A percentile compares a stretch with the other conserved stretches of the same genome.
These are phyloP conservation scores for Cladosporium halotolerans DNA, from an alignment of 2,329 filamentous ascomycete species.

Conservation along the genomic window DNA sequence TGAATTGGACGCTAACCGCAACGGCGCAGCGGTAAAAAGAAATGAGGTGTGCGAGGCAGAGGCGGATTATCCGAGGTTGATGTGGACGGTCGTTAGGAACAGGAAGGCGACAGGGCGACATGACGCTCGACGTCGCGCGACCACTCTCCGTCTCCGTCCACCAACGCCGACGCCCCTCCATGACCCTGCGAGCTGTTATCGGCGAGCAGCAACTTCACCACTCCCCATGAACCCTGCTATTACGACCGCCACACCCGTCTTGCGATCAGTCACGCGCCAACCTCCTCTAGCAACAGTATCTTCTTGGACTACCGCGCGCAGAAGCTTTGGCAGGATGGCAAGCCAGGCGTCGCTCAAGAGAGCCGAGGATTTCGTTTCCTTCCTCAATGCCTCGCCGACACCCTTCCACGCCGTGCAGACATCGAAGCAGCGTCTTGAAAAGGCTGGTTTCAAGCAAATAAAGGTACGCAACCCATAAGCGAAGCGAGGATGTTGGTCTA, in stretches of 20 bases:
- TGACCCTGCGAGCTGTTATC: neutral
- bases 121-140: neutral
- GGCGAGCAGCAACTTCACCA: neutral
- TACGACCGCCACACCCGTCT: too few relatives aligned
- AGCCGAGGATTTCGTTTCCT: slow-evolving; percentile 81
- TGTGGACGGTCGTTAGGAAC: neutral
- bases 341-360: slow-evolving; percentile 37
- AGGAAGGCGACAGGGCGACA: neutral
- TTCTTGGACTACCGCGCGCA: neutral
- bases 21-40: neutral
- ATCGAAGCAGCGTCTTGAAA: slow-evolving; percentile 66
- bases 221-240: neutral
- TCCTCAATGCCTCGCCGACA: slow-evolving; percentile 89
- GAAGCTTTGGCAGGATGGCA: slow-evolving; percentile 20
- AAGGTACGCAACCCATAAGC: slow-evolving; percentile 43
- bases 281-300: too few relatives aligned
- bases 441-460: slow-evolving; percentile 81
- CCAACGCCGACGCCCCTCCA: too few relatives aligned
- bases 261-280: too few relatives aligned
- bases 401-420: slow-evolving; percentile 91
- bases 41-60: neutral
- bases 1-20: neutral
- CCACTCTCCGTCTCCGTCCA: neutral
- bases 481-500: too few relatives aligned
- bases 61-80: neutral